Conservation (phyloP, 306 rosid genomes). For the Lablab purpureus region DNA sequence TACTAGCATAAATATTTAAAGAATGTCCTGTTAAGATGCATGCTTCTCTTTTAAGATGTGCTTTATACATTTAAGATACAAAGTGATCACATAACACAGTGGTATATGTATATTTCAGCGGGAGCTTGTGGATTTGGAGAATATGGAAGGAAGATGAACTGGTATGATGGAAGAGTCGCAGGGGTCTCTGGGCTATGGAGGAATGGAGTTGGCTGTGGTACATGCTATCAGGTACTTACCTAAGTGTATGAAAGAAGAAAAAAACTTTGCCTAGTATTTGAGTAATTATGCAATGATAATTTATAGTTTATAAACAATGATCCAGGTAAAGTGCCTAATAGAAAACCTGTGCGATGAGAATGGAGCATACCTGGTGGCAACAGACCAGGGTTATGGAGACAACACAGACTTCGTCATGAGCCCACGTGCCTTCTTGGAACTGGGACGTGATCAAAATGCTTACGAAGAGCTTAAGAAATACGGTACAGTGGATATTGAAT, state of each 20-base stretch:
- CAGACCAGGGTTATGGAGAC: constrained; percentile 52
- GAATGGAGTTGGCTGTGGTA: constrained; percentile 80
- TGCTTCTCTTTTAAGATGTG: neutral
- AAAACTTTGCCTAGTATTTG: too few species aligned
- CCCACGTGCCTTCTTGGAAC: constrained; percentile 33
- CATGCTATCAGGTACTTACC: constrained; percentile 79
- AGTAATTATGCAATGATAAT: too few species aligned
- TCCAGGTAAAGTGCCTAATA: constrained; percentile 44
- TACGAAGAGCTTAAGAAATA: constrained; percentile 18
- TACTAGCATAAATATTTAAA: neutral
- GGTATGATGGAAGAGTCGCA: constrained; percentile 59
- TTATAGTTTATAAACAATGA: neutral
- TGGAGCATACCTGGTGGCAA: constrained; percentile 43
- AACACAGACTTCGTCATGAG: constrained; percentile 50
- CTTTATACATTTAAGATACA: neutral
- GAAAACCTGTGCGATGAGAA: neutral
- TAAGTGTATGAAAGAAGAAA: too few species aligned
- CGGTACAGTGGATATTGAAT: constrained; percentile 47
- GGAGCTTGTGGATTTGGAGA: constrained; percentile 90
- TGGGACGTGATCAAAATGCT: constrained; percentile 35
- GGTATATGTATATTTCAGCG: constrained; percentile 42
- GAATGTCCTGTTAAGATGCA: neutral
- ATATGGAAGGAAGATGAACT: constrained; percentile 65
- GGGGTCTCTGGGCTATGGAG: constrained; percentile 67
- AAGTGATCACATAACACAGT: neutral